phyloP scores from a whole-genome alignment of 2,329 filamentous ascomycete genomes.

The Zopfia rhizophila region DNA sequence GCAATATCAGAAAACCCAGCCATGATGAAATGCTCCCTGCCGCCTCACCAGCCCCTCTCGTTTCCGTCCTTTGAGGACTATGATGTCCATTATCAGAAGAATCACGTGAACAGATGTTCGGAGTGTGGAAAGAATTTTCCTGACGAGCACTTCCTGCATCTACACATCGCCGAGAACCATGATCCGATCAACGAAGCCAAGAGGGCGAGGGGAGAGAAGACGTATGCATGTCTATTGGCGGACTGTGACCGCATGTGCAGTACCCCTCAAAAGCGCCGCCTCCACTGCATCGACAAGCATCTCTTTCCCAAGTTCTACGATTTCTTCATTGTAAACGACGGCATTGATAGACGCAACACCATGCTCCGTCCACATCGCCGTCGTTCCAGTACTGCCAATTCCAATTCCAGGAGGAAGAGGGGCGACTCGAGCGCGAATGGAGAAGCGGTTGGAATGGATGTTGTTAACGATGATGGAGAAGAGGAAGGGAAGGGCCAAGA shows the following conservation, averaged over 20 bases:
- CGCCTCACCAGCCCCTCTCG: conserved; percentile 77
- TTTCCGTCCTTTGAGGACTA: conserved; percentile 84
- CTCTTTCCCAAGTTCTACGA: conserved; percentile 74
- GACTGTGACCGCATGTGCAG: conserved; percentile 86
- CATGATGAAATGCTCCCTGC: conserved; percentile 82
- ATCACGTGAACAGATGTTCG: conserved; percentile 84
- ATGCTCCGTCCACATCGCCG: conserved; percentile 68
- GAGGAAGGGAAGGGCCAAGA: conserved; percentile 8
- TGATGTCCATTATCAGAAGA: conserved; percentile 84
- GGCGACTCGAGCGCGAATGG: conserved; percentile 32
- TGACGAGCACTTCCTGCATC: conserved; percentile 77
- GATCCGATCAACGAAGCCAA: conserved; percentile 79
- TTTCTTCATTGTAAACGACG: conserved; percentile 78
- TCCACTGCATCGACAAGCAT: conserved; percentile 95
- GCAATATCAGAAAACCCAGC: conserved; percentile 40
- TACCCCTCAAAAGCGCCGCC: conserved; percentile 82
- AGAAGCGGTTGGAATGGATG: conserved; percentile 35
- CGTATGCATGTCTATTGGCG: conserved; percentile 91
- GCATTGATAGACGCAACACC: conserved; percentile 86
- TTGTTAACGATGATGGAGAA: conserved; percentile 24
- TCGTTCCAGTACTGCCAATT: conserved; percentile 39
- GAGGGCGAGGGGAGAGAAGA: conserved; percentile 85
- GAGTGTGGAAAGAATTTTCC: conserved; percentile 91
- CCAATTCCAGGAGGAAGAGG: conserved; percentile 23
- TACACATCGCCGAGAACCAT: conserved; percentile 93